Evolutionary conservation across 2,329 filamentous ascomycete genomes (phyloP).

Genomic region (Sarocladiaceae sp.): DNA sequence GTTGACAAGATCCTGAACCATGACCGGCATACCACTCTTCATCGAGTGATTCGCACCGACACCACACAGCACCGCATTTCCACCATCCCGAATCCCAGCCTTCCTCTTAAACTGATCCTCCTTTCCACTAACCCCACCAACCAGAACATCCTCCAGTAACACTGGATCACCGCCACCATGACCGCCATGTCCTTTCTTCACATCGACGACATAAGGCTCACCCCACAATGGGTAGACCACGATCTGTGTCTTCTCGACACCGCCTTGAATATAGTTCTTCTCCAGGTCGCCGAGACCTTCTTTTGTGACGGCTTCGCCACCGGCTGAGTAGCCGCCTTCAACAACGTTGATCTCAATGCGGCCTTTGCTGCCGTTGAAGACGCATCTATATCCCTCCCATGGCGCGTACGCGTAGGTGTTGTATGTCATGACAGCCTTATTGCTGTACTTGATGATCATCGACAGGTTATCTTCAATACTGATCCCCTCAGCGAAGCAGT

Average conservation of each 20-base stretch:
- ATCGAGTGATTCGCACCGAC: conserved; percentile 39
- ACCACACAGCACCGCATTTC: conserved; percentile 38
- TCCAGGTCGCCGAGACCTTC: conserved; percentile 13
- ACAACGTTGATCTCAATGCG: conserved; percentile 43
- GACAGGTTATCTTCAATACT: conserved; percentile 46
- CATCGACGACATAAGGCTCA: conserved; percentile 35
- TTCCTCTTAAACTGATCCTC: conserved; percentile 33
- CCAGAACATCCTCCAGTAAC: conserved; percentile 39
- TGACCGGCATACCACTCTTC: conserved; percentile 18
- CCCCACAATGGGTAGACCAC: conserved; percentile 38
- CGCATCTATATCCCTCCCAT: conserved; percentile 37
- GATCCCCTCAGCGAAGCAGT: conserved; percentile 44
- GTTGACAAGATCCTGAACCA: conserved; percentile 18
- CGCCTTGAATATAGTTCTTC: conserved; percentile 28
- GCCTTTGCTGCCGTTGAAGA: conserved; percentile 40
- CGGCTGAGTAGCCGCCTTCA: conserved; percentile 39
- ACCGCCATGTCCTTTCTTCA: conserved; percentile 34
- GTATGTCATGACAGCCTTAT: conserved; percentile 39
- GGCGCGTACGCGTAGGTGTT: conserved; percentile 41
- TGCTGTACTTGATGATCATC: conserved; percentile 39
- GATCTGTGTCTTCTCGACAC: conserved; percentile 30
- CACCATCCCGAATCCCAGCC: conserved; percentile 39
- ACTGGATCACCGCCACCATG: conserved; percentile 44
- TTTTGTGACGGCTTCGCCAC: conserved; percentile 32
- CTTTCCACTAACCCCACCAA: conserved; percentile 27